These are phyloP conservation scores for Gypsophila paniculata DNA, from an alignment of 179 eudicot species.

Conservation along the genomic window DNA sequence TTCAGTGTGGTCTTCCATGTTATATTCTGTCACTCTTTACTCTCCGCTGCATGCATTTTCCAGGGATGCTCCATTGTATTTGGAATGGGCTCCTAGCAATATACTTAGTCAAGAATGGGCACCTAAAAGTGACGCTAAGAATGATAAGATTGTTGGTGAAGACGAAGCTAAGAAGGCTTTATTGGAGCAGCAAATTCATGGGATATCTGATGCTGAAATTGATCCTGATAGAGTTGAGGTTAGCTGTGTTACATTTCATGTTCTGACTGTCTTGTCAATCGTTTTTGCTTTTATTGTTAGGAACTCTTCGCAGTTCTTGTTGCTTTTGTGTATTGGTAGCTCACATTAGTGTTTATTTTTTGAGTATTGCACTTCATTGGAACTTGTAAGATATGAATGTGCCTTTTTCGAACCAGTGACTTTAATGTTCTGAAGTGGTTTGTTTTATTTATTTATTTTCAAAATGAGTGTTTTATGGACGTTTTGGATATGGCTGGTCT, in stretches of 20 bases:
- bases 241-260: conserved; percentile 9
- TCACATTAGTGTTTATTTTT: not conserved
- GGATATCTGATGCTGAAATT: conserved; percentile 46
- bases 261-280: not conserved
- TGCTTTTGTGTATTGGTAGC: not conserved
- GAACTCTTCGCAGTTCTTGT: not conserved
- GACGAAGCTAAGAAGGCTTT: conserved; percentile 49
- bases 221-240: conserved; percentile 96
- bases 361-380: no score
- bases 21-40: not conserved
- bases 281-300: not conserved
- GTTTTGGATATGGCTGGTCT: not conserved
- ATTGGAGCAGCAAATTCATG: conserved; percentile 57
- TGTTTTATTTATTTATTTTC: not conserved
- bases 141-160: conserved; percentile 42
- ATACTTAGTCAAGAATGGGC: conserved; percentile 48
- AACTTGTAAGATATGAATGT: conserved; percentile 3
- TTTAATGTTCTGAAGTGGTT: not conserved
- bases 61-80: conserved; percentile 82
- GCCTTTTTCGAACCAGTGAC: not conserved
- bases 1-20: not conserved
- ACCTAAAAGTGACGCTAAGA: conserved; percentile 27
- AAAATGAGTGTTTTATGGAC: not conserved
- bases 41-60: conserved; percentile 1
- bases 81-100: conserved; percentile 91